These are phyloP conservation scores for Ganoderma sinense DNA, from an alignment of 1,284 basidiomycete species.

Conservation along the genomic window DNA sequence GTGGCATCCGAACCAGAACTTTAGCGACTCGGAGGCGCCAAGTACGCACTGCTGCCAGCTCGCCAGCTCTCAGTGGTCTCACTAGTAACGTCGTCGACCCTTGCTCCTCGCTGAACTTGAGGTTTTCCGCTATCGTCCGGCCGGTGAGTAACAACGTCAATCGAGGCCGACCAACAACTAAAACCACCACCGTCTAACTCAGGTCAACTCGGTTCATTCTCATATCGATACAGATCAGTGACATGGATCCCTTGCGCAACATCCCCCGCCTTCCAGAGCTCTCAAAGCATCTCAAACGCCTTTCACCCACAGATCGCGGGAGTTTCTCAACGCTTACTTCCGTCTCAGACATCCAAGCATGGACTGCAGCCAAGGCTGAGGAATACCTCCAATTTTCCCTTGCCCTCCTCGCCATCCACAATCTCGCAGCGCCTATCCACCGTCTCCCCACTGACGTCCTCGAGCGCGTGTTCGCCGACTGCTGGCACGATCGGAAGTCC, in stretches of 20 bases:
- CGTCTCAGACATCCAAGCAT: neutral
- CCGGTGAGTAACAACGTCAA: no score
- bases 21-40: no score
- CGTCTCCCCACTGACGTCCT: slow-evolving; percentile 2
- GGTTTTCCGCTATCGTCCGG: no score
- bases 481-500: neutral
- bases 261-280: neutral
- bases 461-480: neutral
- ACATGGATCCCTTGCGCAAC: neutral
- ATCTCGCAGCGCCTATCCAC: neutral
- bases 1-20: no score
- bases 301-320: neutral
- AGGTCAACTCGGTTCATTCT: no score
- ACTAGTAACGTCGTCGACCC: no score
- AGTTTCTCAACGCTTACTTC: neutral
- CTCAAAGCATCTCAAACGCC: neutral
- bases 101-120: no score
- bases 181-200: no score
- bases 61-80: no score
- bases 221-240: no score
- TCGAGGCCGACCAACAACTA: no score
- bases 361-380: neutral
- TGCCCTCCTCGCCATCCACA: slow-evolving; percentile 1
- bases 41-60: no score
- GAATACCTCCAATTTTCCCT: neutral